phyloP scores from a whole-genome alignment of 1,284 basidiomycete species.

The Erythrobasidium hasegawianum region DNA sequence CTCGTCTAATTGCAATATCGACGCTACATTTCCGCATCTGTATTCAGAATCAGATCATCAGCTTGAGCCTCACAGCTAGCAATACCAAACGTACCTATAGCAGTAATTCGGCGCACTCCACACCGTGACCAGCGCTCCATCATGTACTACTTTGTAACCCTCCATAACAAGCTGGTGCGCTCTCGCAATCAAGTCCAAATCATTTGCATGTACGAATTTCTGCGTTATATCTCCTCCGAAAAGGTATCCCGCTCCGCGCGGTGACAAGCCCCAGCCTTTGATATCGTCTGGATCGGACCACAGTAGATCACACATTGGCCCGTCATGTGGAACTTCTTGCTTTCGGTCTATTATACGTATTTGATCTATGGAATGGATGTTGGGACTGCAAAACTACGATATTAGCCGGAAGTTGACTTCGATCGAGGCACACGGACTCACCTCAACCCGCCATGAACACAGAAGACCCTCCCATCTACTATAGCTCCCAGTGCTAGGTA shows the following conservation, averaged over 20 bases:
- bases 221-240: slow-evolving; percentile 92
- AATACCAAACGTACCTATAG: slow-evolving; percentile 64
- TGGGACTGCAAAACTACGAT: no score
- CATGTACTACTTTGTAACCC: slow-evolving; percentile 98
- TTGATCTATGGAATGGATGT: slow-evolving; percentile 77
- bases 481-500: slow-evolving; percentile 94
- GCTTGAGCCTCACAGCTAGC: background rate
- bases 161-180: slow-evolving; percentile 97
- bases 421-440: no score
- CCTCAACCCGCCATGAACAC: slow-evolving; percentile 86
- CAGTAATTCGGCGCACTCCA: slow-evolving; percentile 99
- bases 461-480: slow-evolving; percentile 90
- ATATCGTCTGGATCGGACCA: slow-evolving; percentile 99
- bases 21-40: slow-evolving; percentile 90
- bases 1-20: slow-evolving; percentile 86
- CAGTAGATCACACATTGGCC: slow-evolving; percentile 95
- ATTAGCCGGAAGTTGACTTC: no score
- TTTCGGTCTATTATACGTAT: slow-evolving; percentile 93
- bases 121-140: slow-evolving; percentile 90
- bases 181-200: slow-evolving; percentile 88
- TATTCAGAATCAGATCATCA: slow-evolving; percentile 12
- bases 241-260: slow-evolving; percentile 89
- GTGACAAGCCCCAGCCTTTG: slow-evolving; percentile 91
- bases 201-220: slow-evolving; percentile 82
- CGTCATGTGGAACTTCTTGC: slow-evolving; percentile 99